A percentile compares a stretch with the other conserved stretches of the same genome.
Evolutionary conservation across 345 rosid genomes (phyloP).

Genomic region (Mercurialis annua): DNA sequence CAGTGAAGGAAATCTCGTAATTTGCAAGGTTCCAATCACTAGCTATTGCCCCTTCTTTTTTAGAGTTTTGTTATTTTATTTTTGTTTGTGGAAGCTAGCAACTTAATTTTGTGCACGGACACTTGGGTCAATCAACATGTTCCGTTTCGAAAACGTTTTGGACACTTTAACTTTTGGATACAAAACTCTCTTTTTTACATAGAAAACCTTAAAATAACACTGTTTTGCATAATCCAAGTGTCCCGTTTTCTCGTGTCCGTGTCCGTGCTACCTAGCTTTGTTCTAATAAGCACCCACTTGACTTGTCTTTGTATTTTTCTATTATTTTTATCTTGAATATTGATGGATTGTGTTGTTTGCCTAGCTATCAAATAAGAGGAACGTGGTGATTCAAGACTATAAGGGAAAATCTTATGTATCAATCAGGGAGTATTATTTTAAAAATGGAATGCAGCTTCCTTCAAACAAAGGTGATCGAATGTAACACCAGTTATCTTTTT

Average conservation of each 20-base stretch:
- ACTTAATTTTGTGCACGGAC: not conserved
- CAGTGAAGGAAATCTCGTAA: slow-evolving; percentile 36
- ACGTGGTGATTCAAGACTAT: slow-evolving; percentile 42
- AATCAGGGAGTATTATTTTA: slow-evolving; percentile 45
- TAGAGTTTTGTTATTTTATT: not conserved
- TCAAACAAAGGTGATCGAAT: slow-evolving; percentile 42
- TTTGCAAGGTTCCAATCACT: slow-evolving; percentile 48
- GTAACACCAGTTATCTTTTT: not conserved
- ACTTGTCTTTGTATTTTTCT: not conserved
- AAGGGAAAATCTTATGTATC: slow-evolving; percentile 47
- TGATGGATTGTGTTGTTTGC: slow-evolving; percentile 11
- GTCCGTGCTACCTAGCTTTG: too few relatives aligned
- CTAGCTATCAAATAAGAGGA: slow-evolving; percentile 60
- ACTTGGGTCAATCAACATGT: not conserved
- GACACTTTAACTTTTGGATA: too few relatives aligned
- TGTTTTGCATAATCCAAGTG: too few relatives aligned
- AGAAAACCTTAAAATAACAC: too few relatives aligned
- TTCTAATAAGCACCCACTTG: too few relatives aligned
- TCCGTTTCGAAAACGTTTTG: not conserved
- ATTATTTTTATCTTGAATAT: not conserved
- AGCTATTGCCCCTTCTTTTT: not conserved
- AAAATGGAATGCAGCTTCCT: slow-evolving; percentile 44
- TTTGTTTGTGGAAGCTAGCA: not conserved
- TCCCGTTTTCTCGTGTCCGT: too few relatives aligned
- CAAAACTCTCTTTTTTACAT: too few relatives aligned